Evolutionary conservation across 495 filamentous ascomycete genomes (phyloP).

Genomic region (Aspergillus wentii): DNA sequence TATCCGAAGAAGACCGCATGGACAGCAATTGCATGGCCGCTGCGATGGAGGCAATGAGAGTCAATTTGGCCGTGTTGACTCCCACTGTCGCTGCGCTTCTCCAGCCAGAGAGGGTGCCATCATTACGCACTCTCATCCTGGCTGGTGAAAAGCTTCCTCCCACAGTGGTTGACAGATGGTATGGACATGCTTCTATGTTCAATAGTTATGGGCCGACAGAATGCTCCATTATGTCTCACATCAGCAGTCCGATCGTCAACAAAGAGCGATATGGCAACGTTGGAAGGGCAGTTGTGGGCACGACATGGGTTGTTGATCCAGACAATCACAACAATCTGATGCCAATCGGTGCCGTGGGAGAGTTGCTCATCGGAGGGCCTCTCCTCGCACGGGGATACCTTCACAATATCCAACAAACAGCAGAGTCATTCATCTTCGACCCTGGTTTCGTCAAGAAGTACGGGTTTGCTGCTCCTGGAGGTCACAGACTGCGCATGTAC

Average conservation of each 20-base stretch:
- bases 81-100: too few species aligned
- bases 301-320: constrained; percentile 48
- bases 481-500: too few species aligned
- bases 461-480: too few species aligned
- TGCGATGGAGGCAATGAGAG: constrained; percentile 18
- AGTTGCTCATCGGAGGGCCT: constrained; percentile 52
- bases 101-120: too few species aligned
- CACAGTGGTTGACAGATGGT: too few species aligned
- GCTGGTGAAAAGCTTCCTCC: constrained; percentile 32
- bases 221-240: constrained; percentile 18
- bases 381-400: constrained; percentile 48
- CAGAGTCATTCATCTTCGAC: constrained; percentile 35
- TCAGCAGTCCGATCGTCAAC: constrained; percentile 3
- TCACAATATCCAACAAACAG: constrained; percentile 38
- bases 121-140: too few species aligned
- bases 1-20: constrained; percentile 19
- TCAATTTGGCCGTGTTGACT: too few species aligned
- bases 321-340: constrained; percentile 41
- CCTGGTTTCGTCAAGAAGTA: too few species aligned
- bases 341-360: constrained; percentile 49
- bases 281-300: constrained; percentile 29
- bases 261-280: too few species aligned
- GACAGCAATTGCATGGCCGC: constrained; percentile 26
- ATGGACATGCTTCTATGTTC: too few species aligned
- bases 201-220: constrained; percentile 50